phyloP scores from a whole-genome alignment of 768 basidiomycete species.

The Lepiota venenata region DNA sequence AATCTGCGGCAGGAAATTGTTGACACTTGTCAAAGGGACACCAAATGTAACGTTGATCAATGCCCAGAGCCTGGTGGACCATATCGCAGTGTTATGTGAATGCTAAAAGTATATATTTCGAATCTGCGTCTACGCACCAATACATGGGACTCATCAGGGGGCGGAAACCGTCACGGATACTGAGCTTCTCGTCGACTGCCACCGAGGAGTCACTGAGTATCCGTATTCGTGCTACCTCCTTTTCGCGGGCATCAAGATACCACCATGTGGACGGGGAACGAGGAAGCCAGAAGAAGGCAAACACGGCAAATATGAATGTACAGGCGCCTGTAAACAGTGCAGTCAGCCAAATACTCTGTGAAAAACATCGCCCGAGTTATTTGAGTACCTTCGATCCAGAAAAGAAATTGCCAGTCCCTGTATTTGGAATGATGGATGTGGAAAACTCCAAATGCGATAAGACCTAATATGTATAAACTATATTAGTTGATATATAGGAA shows the following conservation, averaged over 20 bases:
- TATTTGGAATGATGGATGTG: conserved; percentile 38
- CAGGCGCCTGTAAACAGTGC: conserved; percentile 27
- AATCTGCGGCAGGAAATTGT: conserved; percentile 50
- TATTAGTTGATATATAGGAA: neutral
- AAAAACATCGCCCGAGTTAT: neutral
- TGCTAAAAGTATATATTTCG: neutral
- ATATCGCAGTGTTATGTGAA: neutral
- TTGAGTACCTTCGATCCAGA: conserved; percentile 48
- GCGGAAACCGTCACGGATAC: conserved; percentile 40
- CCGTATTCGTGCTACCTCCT: conserved; percentile 36
- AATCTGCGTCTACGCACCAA: conserved; percentile 24
- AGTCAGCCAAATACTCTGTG: neutral
- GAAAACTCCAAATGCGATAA: conserved; percentile 52
- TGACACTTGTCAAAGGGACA: conserved; percentile 48
- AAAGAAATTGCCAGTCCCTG: conserved; percentile 49
- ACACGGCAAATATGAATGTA: conserved; percentile 38
- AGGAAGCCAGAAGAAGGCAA: conserved; percentile 46
- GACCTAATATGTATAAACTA: conserved; percentile 21
- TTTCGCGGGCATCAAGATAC: conserved; percentile 33
- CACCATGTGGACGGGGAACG: conserved; percentile 39
- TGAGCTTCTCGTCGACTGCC: conserved; percentile 34
- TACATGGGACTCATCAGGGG: conserved; percentile 43
- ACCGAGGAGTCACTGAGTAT: conserved; percentile 46
- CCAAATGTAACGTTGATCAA: conserved; percentile 42
- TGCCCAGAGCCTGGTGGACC: conserved; percentile 35